Base-by-base conservation (phyloP, 768 basidiomycete genomes). In the Pleurotus djamor region DNA sequence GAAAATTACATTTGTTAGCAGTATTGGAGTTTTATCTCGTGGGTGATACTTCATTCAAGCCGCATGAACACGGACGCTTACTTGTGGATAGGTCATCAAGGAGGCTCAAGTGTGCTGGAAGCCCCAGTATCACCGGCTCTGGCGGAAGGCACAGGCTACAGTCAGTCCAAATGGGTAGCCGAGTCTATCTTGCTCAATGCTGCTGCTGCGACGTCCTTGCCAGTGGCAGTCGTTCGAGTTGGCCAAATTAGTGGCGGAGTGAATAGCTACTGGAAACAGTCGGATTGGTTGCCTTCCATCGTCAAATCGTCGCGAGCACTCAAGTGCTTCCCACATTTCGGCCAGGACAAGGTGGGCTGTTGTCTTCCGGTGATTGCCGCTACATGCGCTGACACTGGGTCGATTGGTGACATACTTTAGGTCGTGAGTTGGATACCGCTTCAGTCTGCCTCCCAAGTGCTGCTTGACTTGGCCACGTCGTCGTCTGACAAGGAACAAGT, bases 111-210 rank as follows among this genome's bases (percentile, higher is more conserved):
- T 14, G 43, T 21, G 10, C 8, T 21, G 14, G 43, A 57, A 33
- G 28, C 47, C 36, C 45, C 56, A 5, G 45, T 43, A 12, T 45
- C 45, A 7, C 41, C 32, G 6, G 12, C 33, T 32, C 41, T 28
- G 28, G 56, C 56, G 21, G 41, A 12, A 28, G 35, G 12, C 0
- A 63, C 56, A 7, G 79, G 79, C 3, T 80, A 80, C 60, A 63
- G 64, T 13, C 76, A 78, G 57, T 72, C 72, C n/a, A 79, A 79
- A 67, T 78, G 75, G 76, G 70, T 80, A 4, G 68, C 72, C 1
- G 80, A 82, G 21, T 60, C 68, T 5, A 65, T 74, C 33, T 62
- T 77, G n/a, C 36, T 59, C 10, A 64, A 49, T 4, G 73, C 64
- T 12, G 62, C 67, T 9, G 33, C 49, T 34, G n/a, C 50, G 4